A percentile compares a stretch with the other conserved stretches of the same genome.
phyloP scores from a whole-genome alignment of 768 basidiomycete genomes.

The Calocera cornea region DNA sequence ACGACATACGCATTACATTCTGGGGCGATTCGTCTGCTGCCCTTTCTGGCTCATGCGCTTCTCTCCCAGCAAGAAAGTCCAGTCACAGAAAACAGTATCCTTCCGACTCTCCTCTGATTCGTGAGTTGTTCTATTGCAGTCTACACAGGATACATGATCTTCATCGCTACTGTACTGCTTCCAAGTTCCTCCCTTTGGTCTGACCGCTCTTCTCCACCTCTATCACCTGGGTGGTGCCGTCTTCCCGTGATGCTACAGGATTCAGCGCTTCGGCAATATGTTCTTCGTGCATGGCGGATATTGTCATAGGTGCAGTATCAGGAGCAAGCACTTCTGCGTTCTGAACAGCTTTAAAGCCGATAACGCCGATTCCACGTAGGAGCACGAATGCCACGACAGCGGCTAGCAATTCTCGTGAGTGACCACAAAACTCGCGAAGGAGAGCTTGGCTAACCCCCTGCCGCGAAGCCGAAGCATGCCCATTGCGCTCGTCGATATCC shows the following conservation, averaged over 20 bases:
- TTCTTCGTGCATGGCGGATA: background rate
- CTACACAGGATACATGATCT: too few relatives aligned
- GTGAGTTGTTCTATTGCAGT: too few relatives aligned
- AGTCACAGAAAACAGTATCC: too few relatives aligned
- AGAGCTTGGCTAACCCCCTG: conserved; percentile 37
- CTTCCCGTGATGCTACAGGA: background rate
- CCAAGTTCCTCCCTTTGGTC: background rate
- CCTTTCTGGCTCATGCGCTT: too few relatives aligned
- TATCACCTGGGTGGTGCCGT: background rate
- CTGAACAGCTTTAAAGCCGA: conserved; percentile 7
- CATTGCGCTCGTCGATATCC: conserved; percentile 55
- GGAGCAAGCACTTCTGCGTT: background rate
- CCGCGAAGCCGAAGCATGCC: conserved; percentile 47
- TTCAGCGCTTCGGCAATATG: background rate
- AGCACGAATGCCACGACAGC: conserved; percentile 8
- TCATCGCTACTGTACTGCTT: too few relatives aligned
- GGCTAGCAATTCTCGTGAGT: background rate
- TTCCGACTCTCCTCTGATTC: too few relatives aligned
- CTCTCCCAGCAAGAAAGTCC: too few relatives aligned
- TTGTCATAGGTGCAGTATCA: background rate
- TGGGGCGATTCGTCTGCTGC: too few relatives aligned
- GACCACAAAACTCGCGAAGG: background rate
- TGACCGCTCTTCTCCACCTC: background rate
- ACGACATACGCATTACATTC: too few relatives aligned
- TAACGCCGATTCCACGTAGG: conserved; percentile 12